Evolutionary conservation across 192 early-diverging fungal genomes (phyloP).

Genomic region (Backusella macrospora): DNA sequence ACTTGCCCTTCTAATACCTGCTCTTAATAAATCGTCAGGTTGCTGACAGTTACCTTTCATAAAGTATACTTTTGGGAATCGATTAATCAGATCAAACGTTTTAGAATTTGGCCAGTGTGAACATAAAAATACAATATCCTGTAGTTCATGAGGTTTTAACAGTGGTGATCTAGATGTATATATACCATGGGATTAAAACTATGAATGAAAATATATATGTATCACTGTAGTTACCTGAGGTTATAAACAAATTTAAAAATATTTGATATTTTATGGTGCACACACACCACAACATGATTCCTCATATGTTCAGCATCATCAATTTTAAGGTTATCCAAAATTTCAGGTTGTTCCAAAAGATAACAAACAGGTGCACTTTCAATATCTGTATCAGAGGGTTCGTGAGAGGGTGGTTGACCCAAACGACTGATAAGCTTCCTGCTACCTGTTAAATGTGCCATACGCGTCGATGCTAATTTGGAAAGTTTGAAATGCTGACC

Average conservation of each 20-base stretch:
- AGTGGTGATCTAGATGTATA: constrained; percentile 36
- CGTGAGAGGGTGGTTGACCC: not conserved
- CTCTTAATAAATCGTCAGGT: constrained; percentile 50
- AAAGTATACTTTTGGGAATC: constrained; percentile 50
- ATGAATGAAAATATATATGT: not conserved
- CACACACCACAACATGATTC: constrained; percentile 50
- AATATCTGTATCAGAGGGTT: constrained; percentile 11
- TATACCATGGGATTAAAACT: not conserved
- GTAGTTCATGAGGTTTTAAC: constrained; percentile 45
- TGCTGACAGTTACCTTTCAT: constrained; percentile 53
- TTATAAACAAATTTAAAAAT: constrained; percentile 43
- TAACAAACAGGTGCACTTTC: constrained; percentile 21
- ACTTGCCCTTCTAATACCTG: constrained; percentile 46
- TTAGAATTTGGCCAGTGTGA: constrained; percentile 35
- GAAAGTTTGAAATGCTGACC: constrained; percentile 18
- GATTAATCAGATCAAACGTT: constrained; percentile 46
- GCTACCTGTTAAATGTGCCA: constrained; percentile 33
- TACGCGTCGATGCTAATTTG: constrained; percentile 20
- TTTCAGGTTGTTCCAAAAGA: constrained; percentile 25
- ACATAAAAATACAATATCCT: constrained; percentile 51
- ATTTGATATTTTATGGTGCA: constrained; percentile 41
- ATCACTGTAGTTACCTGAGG: constrained; percentile 18
- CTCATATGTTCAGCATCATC: constrained; percentile 24
- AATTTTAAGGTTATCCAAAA: constrained; percentile 30
- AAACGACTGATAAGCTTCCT: constrained; percentile 24